These are phyloP conservation scores for Lentinula aciculospora DNA, from an alignment of 768 basidiomycete genomes.

Conservation along the genomic window DNA sequence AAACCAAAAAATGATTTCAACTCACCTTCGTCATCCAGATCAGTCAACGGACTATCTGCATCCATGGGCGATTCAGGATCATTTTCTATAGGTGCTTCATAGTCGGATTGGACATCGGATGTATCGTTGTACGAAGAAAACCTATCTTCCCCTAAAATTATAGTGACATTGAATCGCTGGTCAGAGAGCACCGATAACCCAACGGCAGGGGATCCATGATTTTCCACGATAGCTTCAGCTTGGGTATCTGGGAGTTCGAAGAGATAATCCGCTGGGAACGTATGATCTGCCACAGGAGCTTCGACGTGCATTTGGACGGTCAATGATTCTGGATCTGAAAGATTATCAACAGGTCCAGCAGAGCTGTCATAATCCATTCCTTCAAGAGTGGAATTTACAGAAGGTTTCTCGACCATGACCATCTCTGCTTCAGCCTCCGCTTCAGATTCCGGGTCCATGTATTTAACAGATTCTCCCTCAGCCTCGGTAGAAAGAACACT, in stretches of 20 bases:
- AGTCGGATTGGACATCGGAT: neutral
- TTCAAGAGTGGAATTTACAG: neutral
- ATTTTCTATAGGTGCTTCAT: neutral
- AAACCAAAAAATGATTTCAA: neutral
- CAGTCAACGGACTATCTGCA: neutral
- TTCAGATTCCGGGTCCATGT: neutral
- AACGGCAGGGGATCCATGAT: too few species aligned
- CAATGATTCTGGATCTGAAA: neutral
- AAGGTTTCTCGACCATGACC: neutral
- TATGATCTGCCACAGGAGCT: neutral
- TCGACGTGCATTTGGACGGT: neutral
- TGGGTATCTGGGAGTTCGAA: too few species aligned
- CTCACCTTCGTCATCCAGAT: neutral
- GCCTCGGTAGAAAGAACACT: neutral
- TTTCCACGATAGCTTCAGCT: neutral
- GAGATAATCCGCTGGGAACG: too few species aligned
- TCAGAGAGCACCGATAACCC: too few species aligned
- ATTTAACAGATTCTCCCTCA: neutral
- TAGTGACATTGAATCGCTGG: neutral
- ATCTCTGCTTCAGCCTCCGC: neutral
- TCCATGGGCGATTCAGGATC: neutral
- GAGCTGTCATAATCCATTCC: neutral
- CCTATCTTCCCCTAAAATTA: too few species aligned
- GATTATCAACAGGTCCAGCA: neutral
- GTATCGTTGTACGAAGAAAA: neutral